Evolutionary conservation across 805 yeast species (phyloP), one percentile per base, ranked within the genome.

Genomic region (Candida silvicultrix): DNA sequence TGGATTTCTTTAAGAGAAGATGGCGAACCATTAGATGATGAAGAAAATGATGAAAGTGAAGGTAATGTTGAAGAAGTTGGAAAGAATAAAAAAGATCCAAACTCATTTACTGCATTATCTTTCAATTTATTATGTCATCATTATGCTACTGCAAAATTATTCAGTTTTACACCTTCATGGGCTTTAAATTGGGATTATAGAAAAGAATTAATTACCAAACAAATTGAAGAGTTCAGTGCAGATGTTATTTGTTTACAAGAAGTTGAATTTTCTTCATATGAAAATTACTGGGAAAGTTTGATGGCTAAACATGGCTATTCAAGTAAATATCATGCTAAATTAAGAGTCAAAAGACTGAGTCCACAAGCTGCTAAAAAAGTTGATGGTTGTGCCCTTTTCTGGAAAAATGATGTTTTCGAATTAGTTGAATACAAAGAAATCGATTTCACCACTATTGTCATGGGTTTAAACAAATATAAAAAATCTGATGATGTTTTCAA

Each of bases 341-440:
- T 95, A 22, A 78, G 99, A 62, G 90, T 97, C 1, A 86, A 87
- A 67, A 89, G 97, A 11, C 87, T 89, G 95, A 74, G 70, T 43
- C 84, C 81, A 49, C 71, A 69, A 48, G 96, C 88, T 54, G 82
- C 95, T 22, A 84, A 83, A 64, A 86, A 85, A 58, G 99, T 94
- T 41, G 99, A 94, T 65, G 99, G 99, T 12, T 94, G 99, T 74
- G 97, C 97, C n/a, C 81, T 90, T 1, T 92, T 92, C 62, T 94
- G 76, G 71, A 84, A 79, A 57, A 70, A 78, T 31, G 66, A 73
- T 41, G 81, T 84, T 60, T 89, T 92, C 65, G 75, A 78, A 47
- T 70, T 90, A 50, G 56, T 84, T 37, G 90, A 80, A 55, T 82
- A 83, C 58, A 83, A 81, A 50, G 71, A 80, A 35, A 74, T 92